phyloP scores from a whole-genome alignment of 2,329 filamentous ascomycete species.

The Alternaria sp. region DNA sequence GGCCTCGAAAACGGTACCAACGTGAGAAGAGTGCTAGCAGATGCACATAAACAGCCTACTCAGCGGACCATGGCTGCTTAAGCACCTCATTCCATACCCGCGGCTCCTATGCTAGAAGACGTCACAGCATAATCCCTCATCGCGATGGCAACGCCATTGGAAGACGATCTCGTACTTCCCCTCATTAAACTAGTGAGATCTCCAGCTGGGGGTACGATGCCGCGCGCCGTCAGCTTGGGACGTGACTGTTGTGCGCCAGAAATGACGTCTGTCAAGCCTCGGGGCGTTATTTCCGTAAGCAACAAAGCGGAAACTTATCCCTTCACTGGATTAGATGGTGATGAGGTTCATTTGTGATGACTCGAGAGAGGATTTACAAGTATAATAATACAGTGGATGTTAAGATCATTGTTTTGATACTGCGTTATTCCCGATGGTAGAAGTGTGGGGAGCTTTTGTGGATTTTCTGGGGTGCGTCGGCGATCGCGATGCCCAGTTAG shows the following conservation, averaged over 20 bases:
- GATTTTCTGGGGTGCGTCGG: slow-evolving; percentile 22
- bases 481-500: slow-evolving; percentile 7
- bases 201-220: slow-evolving; percentile 10
- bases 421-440: background rate
- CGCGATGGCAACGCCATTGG: slow-evolving; percentile 12
- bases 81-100: slow-evolving; percentile 8
- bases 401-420: background rate
- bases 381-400: background rate
- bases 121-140: slow-evolving; percentile 16
- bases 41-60: background rate
- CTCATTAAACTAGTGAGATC: slow-evolving; percentile 15
- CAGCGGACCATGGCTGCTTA: slow-evolving; percentile 9
- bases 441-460: slow-evolving; percentile 19
- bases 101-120: slow-evolving; percentile 14
- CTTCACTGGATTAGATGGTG: background rate
- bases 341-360: fast-evolving
- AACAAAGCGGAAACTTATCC: background rate
- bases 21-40: background rate
- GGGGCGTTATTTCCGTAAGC: slow-evolving; percentile 12
- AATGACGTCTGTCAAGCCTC: slow-evolving; percentile 24
- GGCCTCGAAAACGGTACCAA: background rate
- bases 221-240: slow-evolving; percentile 16
- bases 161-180: slow-evolving; percentile 12
- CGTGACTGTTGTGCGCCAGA: slow-evolving; percentile 12
- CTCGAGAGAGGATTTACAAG: background rate